Evolutionary conservation across 441 rosid species (phyloP).

Genomic region (Aleurites moluccanus): DNA sequence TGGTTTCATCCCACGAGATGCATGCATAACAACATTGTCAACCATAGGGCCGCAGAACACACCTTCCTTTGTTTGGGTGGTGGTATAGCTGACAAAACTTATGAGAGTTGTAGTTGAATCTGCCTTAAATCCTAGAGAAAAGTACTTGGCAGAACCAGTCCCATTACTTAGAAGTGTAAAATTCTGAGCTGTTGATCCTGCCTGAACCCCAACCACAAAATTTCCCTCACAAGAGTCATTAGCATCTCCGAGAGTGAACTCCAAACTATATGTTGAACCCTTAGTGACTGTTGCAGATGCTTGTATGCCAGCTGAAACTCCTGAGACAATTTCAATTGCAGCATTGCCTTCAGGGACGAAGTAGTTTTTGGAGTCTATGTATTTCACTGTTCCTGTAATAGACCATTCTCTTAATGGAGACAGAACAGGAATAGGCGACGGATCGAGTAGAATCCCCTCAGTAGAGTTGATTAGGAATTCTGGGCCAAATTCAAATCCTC

Average conservation of each 20-base stretch:
- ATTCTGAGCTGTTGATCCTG: slow-evolving; percentile 31
- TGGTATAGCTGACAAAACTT: slow-evolving; percentile 16
- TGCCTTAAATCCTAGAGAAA: slow-evolving; percentile 43
- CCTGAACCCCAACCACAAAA: slow-evolving; percentile 43
- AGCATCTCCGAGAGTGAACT: slow-evolving; percentile 58
- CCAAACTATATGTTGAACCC: slow-evolving; percentile 43
- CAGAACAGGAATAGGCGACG: slow-evolving; percentile 43
- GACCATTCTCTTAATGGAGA: slow-evolving; percentile 54
- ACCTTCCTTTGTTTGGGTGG: slow-evolving; percentile 22
- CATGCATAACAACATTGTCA: slow-evolving; percentile 14
- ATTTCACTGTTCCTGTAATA: slow-evolving; percentile 51
- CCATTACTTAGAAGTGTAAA: slow-evolving; percentile 22
- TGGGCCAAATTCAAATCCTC: slow-evolving; percentile 65
- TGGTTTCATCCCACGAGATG: slow-evolving; percentile 11
- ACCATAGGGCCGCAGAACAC: slow-evolving; percentile 19
- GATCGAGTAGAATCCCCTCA: slow-evolving; percentile 48
- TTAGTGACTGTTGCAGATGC: slow-evolving; percentile 37
- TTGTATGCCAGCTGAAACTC: slow-evolving; percentile 43
- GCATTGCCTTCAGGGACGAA: slow-evolving; percentile 58
- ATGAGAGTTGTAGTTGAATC: slow-evolving; percentile 28
- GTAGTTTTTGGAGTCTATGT: slow-evolving; percentile 53
- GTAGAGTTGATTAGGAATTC: slow-evolving; percentile 48
- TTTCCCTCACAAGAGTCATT: slow-evolving; percentile 43
- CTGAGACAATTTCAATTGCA: slow-evolving; percentile 52
- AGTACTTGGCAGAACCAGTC: slow-evolving; percentile 20